Evolutionary conservation across 2,329 filamentous ascomycete species (phyloP), one percentile per base, ranked within the genome.

Genomic region (Penicillium sp.): DNA sequence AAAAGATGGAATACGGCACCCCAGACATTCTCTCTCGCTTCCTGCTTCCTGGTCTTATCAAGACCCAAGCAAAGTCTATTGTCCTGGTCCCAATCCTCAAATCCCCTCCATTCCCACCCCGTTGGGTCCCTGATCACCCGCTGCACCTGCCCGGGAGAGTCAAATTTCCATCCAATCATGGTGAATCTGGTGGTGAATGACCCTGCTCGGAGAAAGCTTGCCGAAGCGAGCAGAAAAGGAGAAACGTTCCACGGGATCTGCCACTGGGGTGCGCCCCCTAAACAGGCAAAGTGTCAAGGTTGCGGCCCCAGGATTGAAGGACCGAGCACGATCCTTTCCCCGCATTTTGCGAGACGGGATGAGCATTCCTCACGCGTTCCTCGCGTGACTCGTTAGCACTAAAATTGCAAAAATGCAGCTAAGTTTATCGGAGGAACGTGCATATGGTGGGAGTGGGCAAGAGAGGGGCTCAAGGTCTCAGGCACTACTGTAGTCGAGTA

Each of bases 311-410:
- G 30, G 30, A 33, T 12, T 28, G 28, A 22, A 51, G 54, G 58
- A 56, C 54, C 49, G 38, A 62, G 56, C 60, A 60, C 47, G 56
- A 59, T 33, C 30, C 51, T 56, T 59, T 50, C 60, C 60, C 60
- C 60, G 60, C 60, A 62, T 62, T 62, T 62, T 49, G 53, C 49
- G 28, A 40, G 40, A 56, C 13, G 49, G 33, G 24, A 54, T n/a
- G 37, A 28, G 42, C 57, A 60, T 60, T 57, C 53, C 57, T 56
- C 47, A 56, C 40, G 24, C 51, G 54, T 50, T 53, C 24, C 50
- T 54, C 61, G 57, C 61, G 61, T 63, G 61, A 63, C 58, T 44
- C 38, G 38, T 24, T 30, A 44, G 53, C 38, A 38, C 53, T 26
- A 55, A 22, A 38, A 54, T 15, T 44, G 37, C 38, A 13, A 30